phyloP scores from a whole-genome alignment of 768 basidiomycete species.

The Serpula lacrymans region DNA sequence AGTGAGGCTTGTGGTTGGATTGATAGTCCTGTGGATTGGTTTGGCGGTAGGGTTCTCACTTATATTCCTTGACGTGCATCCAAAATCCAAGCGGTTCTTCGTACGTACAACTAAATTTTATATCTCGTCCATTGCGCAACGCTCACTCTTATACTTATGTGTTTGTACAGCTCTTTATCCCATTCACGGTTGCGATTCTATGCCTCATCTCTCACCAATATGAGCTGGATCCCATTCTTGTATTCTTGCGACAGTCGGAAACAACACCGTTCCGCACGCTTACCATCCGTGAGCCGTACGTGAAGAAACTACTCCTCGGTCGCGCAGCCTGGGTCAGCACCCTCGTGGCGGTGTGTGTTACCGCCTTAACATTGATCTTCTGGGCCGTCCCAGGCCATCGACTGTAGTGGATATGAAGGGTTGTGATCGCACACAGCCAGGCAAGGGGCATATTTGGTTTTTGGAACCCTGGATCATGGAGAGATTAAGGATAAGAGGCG shows the following conservation, averaged over 20 bases:
- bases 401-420: slow-evolving; percentile 60
- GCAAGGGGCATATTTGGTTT: no score
- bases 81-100: slow-evolving; percentile 91
- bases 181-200: slow-evolving; percentile 85
- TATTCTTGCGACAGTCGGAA: slow-evolving; percentile 91
- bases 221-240: slow-evolving; percentile 93
- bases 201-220: slow-evolving; percentile 95
- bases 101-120: slow-evolving; percentile 50
- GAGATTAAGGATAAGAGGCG: no score
- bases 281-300: slow-evolving; percentile 89
- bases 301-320: slow-evolving; percentile 83
- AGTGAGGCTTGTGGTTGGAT: slow-evolving; percentile 78
- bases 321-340: slow-evolving; percentile 90
- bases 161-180: slow-evolving; percentile 78
- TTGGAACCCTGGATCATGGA: no score
- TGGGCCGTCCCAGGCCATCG: slow-evolving; percentile 95
- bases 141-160: slow-evolving; percentile 5
- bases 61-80: slow-evolving; percentile 90
- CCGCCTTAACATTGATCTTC: slow-evolving; percentile 86
- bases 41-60: slow-evolving; percentile 87
- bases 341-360: slow-evolving; percentile 72
- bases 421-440: no score
- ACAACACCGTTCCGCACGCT: slow-evolving; percentile 96
- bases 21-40: slow-evolving; percentile 93
- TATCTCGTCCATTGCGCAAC: neutral